These are phyloP conservation scores for Zychaea mexicana DNA, from an alignment of 371 early-diverging fungal species.

Conservation along the genomic window DNA sequence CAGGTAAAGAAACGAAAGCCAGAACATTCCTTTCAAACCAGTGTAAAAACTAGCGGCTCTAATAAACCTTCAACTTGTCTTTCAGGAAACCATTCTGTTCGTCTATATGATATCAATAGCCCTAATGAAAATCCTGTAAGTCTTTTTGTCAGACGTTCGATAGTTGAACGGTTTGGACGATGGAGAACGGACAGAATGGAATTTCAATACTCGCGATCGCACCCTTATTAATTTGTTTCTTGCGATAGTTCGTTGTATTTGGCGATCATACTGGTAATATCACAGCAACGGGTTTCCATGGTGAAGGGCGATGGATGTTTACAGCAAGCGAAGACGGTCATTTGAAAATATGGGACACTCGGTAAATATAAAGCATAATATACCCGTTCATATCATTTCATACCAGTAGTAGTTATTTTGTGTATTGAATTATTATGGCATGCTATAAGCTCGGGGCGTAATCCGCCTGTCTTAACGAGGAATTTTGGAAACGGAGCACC, in stretches of 20 bases:
- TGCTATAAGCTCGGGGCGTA: conserved; percentile 40
- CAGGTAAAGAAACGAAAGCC: conserved; percentile 76
- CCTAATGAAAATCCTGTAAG: conserved; percentile 78
- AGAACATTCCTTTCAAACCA: no score
- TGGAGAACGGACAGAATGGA: background rate
- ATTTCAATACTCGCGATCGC: background rate
- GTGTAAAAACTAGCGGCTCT: no score
- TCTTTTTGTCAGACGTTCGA: background rate
- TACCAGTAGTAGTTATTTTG: no score
- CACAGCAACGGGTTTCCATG: conserved; percentile 91
- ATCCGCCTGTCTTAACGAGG: conserved; percentile 74
- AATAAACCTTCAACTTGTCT: no score
- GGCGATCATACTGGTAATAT: conserved; percentile 92
- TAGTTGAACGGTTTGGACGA: background rate
- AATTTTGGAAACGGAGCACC: conserved; percentile 88
- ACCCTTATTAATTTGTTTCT: background rate
- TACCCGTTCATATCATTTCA: background rate
- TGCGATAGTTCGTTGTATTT: conserved; percentile 74
- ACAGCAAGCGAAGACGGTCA: conserved; percentile 94
- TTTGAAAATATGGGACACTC: conserved; percentile 90
- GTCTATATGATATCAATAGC: conserved; percentile 85
- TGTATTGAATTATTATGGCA: no score
- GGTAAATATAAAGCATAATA: conserved; percentile 30
- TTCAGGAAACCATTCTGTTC: conserved; percentile 83
- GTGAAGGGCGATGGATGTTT: conserved; percentile 92